Evolutionary conservation across 1,139 yeast genomes (phyloP), one percentile per base, ranked within the genome.

Genomic region (Protomyces gravidus): DNA sequence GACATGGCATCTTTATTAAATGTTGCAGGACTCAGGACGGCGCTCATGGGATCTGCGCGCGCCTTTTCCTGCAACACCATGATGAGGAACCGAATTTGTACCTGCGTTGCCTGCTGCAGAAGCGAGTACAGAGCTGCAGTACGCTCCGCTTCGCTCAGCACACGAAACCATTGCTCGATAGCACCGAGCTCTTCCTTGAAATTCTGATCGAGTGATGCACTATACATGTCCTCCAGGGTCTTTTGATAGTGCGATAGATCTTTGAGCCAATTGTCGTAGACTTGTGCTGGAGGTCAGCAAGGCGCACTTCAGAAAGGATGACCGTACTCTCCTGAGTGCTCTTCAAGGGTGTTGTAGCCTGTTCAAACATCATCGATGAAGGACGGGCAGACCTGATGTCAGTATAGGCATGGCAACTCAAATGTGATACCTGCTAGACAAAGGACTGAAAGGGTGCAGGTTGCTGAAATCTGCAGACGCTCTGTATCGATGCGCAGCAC

Each of bases 121-220:
- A 73, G 65, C 1, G 75, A 66, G 56, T 72, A 72, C 52, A 73
- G 64, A 6, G 76, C 72, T n/a, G 75, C 75, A 15, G 75, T 72
- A 30, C 74, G 67, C 62, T 73, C 76, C 5, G 72, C 72, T 32
- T 68, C 73, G 30, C 68, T 63, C 45, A 73, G 65, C 15, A 72
- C 71, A 19, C 70, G 68, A 61, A 73, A 73, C 76, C 76, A 73
- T 57, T 71, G 69, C 64, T 73, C 75, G 55, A 73, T 69, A 19
- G 72, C 69, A 49, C 59, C 61, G 46, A 71, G 64, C 61, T 71
- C 73, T 33, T 69, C 66, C 55, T 67, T 66, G 62, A 70, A 70
- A 32, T 67, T 63, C 57, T 63, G 64, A 56, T 69, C 71, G 55
- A 70, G 63, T 23, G 69, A 63, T 23, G 70, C 73, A 13, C 72